phyloP scores from a whole-genome alignment of 805 yeast species.

The Naumovozyma castellii region DNA sequence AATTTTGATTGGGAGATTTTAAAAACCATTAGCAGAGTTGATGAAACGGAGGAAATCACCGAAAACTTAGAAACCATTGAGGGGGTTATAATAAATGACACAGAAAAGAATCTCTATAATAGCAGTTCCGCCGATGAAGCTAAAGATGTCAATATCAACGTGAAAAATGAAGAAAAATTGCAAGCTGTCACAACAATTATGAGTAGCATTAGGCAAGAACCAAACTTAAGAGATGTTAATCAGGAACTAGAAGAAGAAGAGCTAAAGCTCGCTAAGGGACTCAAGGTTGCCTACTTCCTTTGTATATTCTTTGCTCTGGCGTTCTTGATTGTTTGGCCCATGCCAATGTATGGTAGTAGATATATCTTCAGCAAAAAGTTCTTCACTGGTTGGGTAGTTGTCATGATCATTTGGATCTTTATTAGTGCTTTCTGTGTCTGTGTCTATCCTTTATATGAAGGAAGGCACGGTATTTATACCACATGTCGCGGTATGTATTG shows the following conservation, averaged over 20 bases:
- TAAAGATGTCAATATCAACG: constrained; percentile 8
- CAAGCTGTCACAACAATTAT: constrained; percentile 27
- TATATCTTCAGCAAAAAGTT: constrained; percentile 67
- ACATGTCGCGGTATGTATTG: constrained; percentile 73
- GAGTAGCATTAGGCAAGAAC: constrained; percentile 25
- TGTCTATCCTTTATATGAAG: constrained; percentile 65
- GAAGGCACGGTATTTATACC: constrained; percentile 54
- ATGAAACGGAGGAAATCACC: constrained; percentile 56
- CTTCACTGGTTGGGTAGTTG: constrained; percentile 85
- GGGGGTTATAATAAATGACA: not conserved
- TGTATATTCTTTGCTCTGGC: constrained; percentile 55
- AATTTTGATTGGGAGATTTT: constrained; percentile 64
- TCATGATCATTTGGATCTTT: constrained; percentile 75
- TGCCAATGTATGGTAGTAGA: constrained; percentile 83
- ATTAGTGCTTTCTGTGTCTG: constrained; percentile 53
- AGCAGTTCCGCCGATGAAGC: constrained; percentile 3
- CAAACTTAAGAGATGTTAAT: constrained; percentile 12
- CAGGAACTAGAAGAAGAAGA: constrained; percentile 42
- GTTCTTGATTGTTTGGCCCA: constrained; percentile 74
- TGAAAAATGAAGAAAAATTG: constrained; percentile 11
- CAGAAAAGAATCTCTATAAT: constrained; percentile 6
- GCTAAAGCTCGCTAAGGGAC: constrained; percentile 42
- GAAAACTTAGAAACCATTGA: constrained; percentile 17
- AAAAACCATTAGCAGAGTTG: constrained; percentile 53
- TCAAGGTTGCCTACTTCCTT: constrained; percentile 50